phyloP scores from a whole-genome alignment of 495 filamentous ascomycete species.

The Niebla homalea region DNA sequence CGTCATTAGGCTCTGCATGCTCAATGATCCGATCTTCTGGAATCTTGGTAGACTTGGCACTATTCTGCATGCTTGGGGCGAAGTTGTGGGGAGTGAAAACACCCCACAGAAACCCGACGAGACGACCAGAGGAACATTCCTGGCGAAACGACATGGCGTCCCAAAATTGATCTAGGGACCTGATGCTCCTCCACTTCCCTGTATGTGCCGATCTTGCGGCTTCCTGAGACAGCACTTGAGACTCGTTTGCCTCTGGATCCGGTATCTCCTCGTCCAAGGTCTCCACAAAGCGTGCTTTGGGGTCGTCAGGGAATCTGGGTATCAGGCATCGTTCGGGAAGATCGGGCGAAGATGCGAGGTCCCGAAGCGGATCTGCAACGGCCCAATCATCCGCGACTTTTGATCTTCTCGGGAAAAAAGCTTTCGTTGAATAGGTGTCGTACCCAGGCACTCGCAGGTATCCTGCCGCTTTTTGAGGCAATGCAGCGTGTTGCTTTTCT shows the following conservation, averaged over 20 bases:
- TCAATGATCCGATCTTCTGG: too few relatives aligned
- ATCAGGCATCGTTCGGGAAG: slow-evolving; percentile 76
- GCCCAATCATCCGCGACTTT: slow-evolving; percentile 35
- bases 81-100: slow-evolving; percentile 50
- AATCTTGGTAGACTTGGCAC: too few relatives aligned
- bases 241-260: slow-evolving; percentile 21
- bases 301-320: slow-evolving; percentile 87
- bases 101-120: slow-evolving; percentile 92
- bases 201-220: slow-evolving; percentile 24
- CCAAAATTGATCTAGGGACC: slow-evolving; percentile 84
- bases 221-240: slow-evolving; percentile 22
- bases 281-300: slow-evolving; percentile 80
- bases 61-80: too few relatives aligned
- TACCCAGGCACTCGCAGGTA: slow-evolving; percentile 82
- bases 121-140: slow-evolving; percentile 79
- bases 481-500: slow-evolving; percentile 17
- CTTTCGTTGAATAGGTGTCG: slow-evolving; percentile 57
- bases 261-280: slow-evolving; percentile 74
- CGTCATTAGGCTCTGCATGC: too few relatives aligned
- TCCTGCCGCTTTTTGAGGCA: slow-evolving; percentile 36
- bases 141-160: slow-evolving; percentile 96
- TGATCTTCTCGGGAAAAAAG: slow-evolving; percentile 42
- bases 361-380: slow-evolving; percentile 48
- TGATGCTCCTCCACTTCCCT: slow-evolving; percentile 71
- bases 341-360: slow-evolving; percentile 40